Evolutionary conservation across 305 asterid species (phyloP).

Genomic region (Solanum aculeatissimum): DNA sequence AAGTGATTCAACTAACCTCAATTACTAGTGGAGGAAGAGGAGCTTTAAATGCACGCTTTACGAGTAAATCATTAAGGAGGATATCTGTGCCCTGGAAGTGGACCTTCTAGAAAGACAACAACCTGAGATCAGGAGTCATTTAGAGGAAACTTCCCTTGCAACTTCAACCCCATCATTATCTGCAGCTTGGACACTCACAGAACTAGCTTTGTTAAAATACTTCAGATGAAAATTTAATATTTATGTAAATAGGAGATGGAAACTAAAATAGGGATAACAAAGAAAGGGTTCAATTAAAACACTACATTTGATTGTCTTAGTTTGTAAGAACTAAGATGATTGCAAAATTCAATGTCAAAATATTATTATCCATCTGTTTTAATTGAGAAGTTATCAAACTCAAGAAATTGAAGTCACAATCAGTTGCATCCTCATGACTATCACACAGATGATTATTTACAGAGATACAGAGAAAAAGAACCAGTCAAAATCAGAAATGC

Average conservation of each 20-base stretch:
- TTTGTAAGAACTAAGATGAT: background rate
- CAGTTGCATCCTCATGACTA: background rate
- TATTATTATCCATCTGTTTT: background rate
- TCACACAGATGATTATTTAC: background rate
- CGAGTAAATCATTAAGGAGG: conserved; percentile 49
- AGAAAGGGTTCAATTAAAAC: background rate
- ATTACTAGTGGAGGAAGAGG: conserved; percentile 46
- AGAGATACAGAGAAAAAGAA: background rate
- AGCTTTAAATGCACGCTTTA: conserved; percentile 57
- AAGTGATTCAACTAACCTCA: conserved; percentile 29
- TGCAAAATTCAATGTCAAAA: background rate
- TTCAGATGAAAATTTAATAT: background rate
- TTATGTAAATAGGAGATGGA: background rate
- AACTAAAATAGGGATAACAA: background rate
- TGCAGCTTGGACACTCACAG: conserved; percentile 53
- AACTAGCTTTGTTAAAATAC: background rate
- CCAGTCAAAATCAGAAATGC: background rate
- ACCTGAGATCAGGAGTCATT: conserved; percentile 45
- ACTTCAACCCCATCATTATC: conserved; percentile 61
- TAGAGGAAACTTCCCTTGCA: conserved; percentile 69
- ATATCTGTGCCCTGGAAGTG: conserved; percentile 65
- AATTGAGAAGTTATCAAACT: background rate
- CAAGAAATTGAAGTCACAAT: background rate
- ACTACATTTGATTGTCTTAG: background rate
- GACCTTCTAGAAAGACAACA: conserved; percentile 63